These are phyloP conservation scores for Cucumis cinereus DNA, from an alignment of 306 rosid genomes.

Conservation along the genomic window DNA sequence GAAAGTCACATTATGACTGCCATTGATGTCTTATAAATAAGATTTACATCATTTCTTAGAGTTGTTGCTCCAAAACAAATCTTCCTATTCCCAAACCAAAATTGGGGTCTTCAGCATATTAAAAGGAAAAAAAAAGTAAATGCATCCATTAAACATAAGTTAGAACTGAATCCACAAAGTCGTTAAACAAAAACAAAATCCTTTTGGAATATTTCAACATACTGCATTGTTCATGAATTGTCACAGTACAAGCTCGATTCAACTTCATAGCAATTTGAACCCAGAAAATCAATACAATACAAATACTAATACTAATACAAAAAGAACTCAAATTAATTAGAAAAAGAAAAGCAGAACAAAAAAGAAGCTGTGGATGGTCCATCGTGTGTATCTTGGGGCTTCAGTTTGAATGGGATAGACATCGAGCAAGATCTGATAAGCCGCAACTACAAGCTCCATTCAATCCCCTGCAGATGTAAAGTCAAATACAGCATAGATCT, in stretches of 20 bases:
- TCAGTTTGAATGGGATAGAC: not conserved
- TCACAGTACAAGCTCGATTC: not conserved
- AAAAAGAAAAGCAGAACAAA: not conserved
- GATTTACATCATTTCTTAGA: not conserved
- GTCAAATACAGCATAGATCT: not conserved
- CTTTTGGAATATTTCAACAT: not conserved
- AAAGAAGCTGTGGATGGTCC: not conserved
- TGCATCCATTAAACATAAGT: not conserved
- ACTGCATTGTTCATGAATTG: not conserved
- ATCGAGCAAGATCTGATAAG: not conserved
- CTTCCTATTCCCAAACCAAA: not conserved
- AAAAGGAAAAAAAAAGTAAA: not conserved
- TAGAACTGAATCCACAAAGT: not conserved
- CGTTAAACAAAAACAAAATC: not conserved
- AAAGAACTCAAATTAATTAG: too few relatives aligned
- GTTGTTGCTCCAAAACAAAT: not conserved
- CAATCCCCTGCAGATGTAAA: slow-evolving; percentile 7
- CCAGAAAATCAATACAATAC: too few relatives aligned
- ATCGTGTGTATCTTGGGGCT: not conserved
- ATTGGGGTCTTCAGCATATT: not conserved
- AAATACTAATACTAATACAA: too few relatives aligned
- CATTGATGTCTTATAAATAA: too few relatives aligned
- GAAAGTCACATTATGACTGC: too few relatives aligned
- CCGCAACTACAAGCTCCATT: not conserved
- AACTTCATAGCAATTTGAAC: not conserved